Evolutionary conservation across 164 flowering plant species (phyloP).

Genomic region (Buxus sempervirens): DNA sequence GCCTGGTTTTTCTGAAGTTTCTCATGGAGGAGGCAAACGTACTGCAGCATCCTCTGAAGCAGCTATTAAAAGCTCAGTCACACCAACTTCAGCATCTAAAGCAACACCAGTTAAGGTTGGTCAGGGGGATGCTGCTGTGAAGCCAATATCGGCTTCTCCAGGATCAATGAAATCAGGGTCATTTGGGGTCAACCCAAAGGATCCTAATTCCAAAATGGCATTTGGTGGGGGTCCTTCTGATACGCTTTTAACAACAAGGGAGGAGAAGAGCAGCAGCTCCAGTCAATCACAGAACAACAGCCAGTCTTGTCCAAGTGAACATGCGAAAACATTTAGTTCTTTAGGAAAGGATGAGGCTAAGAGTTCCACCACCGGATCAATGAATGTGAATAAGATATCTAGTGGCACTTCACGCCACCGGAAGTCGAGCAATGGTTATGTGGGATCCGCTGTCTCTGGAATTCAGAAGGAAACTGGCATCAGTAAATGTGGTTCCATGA

Average conservation of each 20-base stretch:
- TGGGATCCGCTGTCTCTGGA: conserved; percentile 39
- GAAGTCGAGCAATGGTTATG: conserved; percentile 54
- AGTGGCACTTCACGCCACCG: conserved; percentile 52
- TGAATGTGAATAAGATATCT: conserved; percentile 35
- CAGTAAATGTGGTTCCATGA: conserved; percentile 36
- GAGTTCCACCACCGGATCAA: conserved; percentile 63
- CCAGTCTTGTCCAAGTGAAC: conserved; percentile 75
- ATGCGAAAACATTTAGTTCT: conserved; percentile 41
- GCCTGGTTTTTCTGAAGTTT: conserved; percentile 35
- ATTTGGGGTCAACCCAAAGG: background rate
- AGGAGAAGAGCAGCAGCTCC: conserved; percentile 49
- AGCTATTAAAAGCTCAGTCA: conserved; percentile 36
- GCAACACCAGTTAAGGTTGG: conserved; percentile 24
- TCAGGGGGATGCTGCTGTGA: conserved; percentile 28
- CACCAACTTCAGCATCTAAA: conserved; percentile 43
- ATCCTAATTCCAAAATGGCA: conserved; percentile 7
- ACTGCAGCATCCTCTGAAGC: conserved; percentile 41
- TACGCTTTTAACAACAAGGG: conserved; percentile 21
- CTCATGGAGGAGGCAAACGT: conserved; percentile 40
- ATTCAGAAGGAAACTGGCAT: conserved; percentile 52
- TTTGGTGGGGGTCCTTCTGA: conserved; percentile 20
- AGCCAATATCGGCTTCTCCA: conserved; percentile 45
- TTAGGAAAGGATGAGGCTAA: conserved; percentile 69
- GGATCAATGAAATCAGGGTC: conserved; percentile 35
- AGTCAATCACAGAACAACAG: conserved; percentile 83